These are phyloP conservation scores for Rhizopus sp. DNA, from an alignment of 371 early-diverging fungal species.

Conservation along the genomic window DNA sequence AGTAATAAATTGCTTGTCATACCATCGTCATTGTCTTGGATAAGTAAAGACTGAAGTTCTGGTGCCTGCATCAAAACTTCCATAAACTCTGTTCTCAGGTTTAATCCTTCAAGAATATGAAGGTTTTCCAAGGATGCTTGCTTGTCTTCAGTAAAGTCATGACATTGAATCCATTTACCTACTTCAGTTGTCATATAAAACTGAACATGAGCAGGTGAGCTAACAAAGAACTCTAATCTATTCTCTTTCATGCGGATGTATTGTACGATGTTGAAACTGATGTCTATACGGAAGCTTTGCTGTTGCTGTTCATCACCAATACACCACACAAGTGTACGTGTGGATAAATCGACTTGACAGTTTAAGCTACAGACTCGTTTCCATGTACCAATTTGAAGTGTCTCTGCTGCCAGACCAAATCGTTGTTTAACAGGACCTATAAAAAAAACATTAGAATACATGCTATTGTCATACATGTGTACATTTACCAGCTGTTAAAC, in stretches of 20 bases:
- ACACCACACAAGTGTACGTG: slow-evolving; percentile 59
- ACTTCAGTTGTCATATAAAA: slow-evolving; percentile 50
- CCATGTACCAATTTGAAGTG: slow-evolving; percentile 73
- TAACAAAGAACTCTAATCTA: slow-evolving; percentile 19
- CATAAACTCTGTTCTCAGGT: slow-evolving; percentile 30
- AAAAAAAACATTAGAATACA: too few species aligned
- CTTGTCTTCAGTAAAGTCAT: slow-evolving; percentile 71
- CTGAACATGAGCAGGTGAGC: slow-evolving; percentile 22
- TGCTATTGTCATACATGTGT: background rate
- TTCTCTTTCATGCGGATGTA: slow-evolving; percentile 40
- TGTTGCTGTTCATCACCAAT: slow-evolving; percentile 58
- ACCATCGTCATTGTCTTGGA: slow-evolving; percentile 18
- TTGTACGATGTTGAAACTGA: slow-evolving; percentile 56
- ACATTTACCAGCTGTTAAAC: background rate
- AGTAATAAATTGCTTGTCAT: slow-evolving; percentile 19
- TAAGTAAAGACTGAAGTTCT: slow-evolving; percentile 20
- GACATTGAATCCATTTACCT: slow-evolving; percentile 59
- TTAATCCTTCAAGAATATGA: slow-evolving; percentile 42
- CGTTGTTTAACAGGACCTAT: slow-evolving; percentile 3
- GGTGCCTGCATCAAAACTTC: slow-evolving; percentile 24
- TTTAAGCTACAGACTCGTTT: slow-evolving; percentile 65
- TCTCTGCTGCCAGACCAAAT: slow-evolving; percentile 41
- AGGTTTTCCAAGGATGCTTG: slow-evolving; percentile 49
- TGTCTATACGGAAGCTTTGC: slow-evolving; percentile 62
- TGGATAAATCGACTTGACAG: slow-evolving; percentile 53